Evolutionary conservation across 1,284 basidiomycete species (phyloP).

Genomic region (Mycena sp.): DNA sequence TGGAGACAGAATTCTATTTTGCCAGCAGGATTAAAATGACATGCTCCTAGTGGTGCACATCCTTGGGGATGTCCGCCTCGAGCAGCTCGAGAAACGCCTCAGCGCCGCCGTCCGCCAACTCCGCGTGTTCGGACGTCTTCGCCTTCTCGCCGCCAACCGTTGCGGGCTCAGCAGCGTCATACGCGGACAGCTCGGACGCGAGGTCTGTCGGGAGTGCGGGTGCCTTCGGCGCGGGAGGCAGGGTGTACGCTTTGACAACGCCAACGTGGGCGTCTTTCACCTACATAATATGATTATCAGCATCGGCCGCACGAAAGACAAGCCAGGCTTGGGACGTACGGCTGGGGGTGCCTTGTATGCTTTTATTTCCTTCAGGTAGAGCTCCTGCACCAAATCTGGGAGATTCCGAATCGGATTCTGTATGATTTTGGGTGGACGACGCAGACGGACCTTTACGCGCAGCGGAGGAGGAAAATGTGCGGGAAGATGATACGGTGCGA

Average conservation of each 20-base stretch:
- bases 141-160: constrained; percentile 29
- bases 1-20: constrained; percentile 29
- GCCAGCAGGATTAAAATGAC: background rate
- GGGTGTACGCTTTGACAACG: constrained; percentile 76
- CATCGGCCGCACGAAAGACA: constrained; percentile 8
- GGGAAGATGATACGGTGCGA: constrained; percentile 56
- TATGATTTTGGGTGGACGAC: constrained; percentile 12
- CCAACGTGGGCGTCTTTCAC: constrained; percentile 87
- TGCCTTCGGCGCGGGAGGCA: constrained; percentile 73
- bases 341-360: constrained; percentile 78
- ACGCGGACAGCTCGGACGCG: constrained; percentile 83
- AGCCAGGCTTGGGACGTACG: constrained; percentile 48
- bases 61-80: constrained; percentile 67
- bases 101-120: constrained; percentile 42
- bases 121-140: constrained; percentile 46
- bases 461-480: constrained; percentile 71
- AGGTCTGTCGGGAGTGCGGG: constrained; percentile 83
- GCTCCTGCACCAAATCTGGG: constrained; percentile 91
- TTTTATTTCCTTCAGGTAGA: constrained; percentile 93
- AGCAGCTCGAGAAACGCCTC: constrained; percentile 68
- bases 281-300: constrained; percentile 48
- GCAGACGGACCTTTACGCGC: constrained; percentile 79
- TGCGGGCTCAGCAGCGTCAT: constrained; percentile 78
- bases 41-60: constrained; percentile 56
- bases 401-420: constrained; percentile 47